Conservation (phyloP, 768 basidiomycete species). For the Hebeloma cylindrosporum region DNA sequence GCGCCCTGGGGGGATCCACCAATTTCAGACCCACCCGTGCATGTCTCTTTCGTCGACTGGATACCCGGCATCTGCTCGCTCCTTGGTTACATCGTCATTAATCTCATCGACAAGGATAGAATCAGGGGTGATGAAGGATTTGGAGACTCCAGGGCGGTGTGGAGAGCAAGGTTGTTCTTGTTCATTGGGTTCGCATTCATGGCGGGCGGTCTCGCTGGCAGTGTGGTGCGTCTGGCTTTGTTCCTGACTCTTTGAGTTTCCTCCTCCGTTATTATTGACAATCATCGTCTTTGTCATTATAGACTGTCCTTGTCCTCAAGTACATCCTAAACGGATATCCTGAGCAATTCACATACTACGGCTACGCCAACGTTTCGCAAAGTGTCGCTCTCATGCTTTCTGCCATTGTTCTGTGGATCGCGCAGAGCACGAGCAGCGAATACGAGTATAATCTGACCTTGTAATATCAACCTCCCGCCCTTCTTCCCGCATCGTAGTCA, state of each 20-base stretch:
- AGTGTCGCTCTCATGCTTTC: conserved; percentile 85
- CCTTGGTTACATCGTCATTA: conserved; percentile 89
- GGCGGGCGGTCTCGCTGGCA: conserved; percentile 98
- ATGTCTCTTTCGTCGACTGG: conserved; percentile 95
- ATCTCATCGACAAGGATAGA: conserved; percentile 92
- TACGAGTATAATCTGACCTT: conserved; percentile 92
- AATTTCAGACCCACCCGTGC: conserved; percentile 58
- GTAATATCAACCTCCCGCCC: too few species aligned
- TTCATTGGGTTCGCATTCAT: conserved; percentile 97
- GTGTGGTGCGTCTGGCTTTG: conserved; percentile 65
- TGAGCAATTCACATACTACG: conserved; percentile 84
- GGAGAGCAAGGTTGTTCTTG: conserved; percentile 86
- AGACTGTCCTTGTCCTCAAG: conserved; percentile 90
- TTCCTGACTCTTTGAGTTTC: background rate
- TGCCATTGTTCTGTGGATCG: conserved; percentile 87
- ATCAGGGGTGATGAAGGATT: conserved; percentile 77
- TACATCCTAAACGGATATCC: conserved; percentile 75
- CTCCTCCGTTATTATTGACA: background rate
- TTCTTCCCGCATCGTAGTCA: too few species aligned
- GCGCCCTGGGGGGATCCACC: conserved; percentile 67
- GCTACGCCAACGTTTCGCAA: conserved; percentile 94
- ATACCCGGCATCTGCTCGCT: conserved; percentile 93
- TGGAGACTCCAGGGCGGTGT: conserved; percentile 82
- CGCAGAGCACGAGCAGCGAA: conserved; percentile 81
- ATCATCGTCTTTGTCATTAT: conserved; percentile 8